Evolutionary conservation across 331 rosid genomes (phyloP).

Genomic region (Saraca asoca): DNA sequence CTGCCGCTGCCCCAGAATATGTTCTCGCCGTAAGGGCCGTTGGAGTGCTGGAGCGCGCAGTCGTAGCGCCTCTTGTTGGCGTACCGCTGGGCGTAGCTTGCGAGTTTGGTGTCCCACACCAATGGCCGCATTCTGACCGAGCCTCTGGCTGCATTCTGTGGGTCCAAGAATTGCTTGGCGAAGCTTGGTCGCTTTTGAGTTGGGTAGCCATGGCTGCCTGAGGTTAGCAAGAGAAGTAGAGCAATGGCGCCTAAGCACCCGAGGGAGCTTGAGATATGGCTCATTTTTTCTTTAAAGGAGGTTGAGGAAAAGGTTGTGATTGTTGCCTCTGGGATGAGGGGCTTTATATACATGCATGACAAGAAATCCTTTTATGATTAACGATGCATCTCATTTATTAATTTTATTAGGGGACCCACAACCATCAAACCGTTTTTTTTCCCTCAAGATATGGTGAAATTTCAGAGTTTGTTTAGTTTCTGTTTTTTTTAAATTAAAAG

Average conservation of each 20-base stretch:
- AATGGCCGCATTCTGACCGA: conserved; percentile 46
- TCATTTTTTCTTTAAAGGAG: conserved; percentile 32
- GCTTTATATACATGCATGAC: too few relatives aligned
- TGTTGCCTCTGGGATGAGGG: too few relatives aligned
- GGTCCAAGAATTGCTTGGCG: conserved; percentile 56
- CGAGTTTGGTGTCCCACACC: conserved; percentile 55
- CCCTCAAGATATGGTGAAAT: too few relatives aligned
- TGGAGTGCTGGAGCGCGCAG: conserved; percentile 68
- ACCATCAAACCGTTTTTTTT: too few relatives aligned
- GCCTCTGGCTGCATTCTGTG: conserved; percentile 67
- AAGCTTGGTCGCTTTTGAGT: conserved; percentile 18
- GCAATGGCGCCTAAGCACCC: conserved; percentile 20
- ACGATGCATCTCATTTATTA: too few relatives aligned
- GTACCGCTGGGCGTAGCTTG: conserved; percentile 62
- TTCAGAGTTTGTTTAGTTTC: too few relatives aligned
- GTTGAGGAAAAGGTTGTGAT: too few relatives aligned
- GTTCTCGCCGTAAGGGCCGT: conserved; percentile 91
- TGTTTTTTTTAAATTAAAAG: too few relatives aligned
- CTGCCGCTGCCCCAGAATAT: conserved; percentile 92
- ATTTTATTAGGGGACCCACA: too few relatives aligned
- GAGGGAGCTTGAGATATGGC: neutral
- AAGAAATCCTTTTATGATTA: too few relatives aligned
- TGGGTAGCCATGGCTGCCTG: conserved; percentile 26
- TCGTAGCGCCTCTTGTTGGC: conserved; percentile 68
- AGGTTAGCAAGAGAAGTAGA: conserved; percentile 29